These are phyloP conservation scores for Diaporthe australafricana DNA, from an alignment of 2,329 filamentous ascomycete genomes.

Conservation along the genomic window DNA sequence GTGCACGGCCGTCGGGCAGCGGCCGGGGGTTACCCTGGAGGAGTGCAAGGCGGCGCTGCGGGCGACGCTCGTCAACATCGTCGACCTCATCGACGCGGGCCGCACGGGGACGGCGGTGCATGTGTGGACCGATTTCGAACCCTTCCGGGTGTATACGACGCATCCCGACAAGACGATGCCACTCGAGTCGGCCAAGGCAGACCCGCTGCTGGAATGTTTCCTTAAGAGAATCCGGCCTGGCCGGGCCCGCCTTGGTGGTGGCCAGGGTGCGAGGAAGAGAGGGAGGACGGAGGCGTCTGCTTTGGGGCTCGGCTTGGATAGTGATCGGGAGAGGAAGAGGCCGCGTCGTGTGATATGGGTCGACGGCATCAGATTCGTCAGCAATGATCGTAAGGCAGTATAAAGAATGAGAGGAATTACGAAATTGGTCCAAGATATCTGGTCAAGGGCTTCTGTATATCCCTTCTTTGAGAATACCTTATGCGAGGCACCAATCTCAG, in stretches of 20 bases:
- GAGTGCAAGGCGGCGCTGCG: slow-evolving; percentile 43
- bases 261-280: background rate
- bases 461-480: no score
- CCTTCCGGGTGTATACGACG: slow-evolving; percentile 43
- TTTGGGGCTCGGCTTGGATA: background rate
- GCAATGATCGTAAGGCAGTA: no score
- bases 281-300: background rate
- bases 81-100: slow-evolving; percentile 47
- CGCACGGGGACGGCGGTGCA: slow-evolving; percentile 41
- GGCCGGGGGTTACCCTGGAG: background rate
- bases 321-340: background rate
- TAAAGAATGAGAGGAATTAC: no score
- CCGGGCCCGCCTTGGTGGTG: background rate
- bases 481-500: no score
- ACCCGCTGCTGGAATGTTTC: background rate
- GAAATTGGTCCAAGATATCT: no score
- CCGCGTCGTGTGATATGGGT: background rate
- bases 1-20: background rate
- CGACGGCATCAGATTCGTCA: no score
- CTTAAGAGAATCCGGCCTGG: background rate
- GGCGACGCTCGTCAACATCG: slow-evolving; percentile 46
- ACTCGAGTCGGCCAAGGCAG: background rate
- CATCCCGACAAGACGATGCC: slow-evolving; percentile 39
- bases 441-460: no score
- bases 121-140: slow-evolving; percentile 45